A percentile compares a stretch with the other conserved stretches of the same genome.
Conservation (phyloP, 2,329 filamentous ascomycete species). For the Trichoderma harzianum region DNA sequence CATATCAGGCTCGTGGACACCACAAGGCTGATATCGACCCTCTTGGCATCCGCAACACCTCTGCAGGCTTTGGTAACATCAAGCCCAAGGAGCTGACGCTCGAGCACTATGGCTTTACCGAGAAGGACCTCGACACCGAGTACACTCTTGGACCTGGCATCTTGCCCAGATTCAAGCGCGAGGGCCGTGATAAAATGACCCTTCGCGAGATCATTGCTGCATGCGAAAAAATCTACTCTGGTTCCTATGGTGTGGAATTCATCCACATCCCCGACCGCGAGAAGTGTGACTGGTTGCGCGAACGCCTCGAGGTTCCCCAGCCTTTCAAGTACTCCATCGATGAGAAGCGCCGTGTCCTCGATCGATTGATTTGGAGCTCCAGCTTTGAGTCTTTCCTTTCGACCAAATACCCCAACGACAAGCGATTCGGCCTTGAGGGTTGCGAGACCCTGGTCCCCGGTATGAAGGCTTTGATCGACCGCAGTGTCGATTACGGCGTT, state of each 20-base stretch:
- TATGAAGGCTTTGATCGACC: conserved; percentile 98
- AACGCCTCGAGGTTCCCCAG: conserved; percentile 87
- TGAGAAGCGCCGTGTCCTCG: conserved; percentile 95
- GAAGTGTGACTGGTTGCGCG: conserved; percentile 97
- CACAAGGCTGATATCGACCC: conserved; percentile 98
- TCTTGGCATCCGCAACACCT: conserved; percentile 76
- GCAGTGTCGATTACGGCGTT: conserved; percentile 95
- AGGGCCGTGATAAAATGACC: conserved; percentile 90
- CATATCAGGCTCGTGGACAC: conserved; percentile 96
- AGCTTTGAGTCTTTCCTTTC: conserved; percentile 95
- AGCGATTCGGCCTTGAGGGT: conserved; percentile 97
- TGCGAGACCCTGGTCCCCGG: conserved; percentile 95
- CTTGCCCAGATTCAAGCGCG: conserved; percentile 85
- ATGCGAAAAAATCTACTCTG: conserved; percentile 95
- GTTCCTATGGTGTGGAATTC: conserved; percentile 96
- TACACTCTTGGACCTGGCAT: conserved; percentile 93
- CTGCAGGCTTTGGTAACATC: conserved; percentile 78
- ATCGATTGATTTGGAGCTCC: conserved; percentile 97
- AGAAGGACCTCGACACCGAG: conserved; percentile 89
- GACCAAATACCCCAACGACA: conserved; percentile 99
- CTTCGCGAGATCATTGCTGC: conserved; percentile 88
- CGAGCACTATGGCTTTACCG: conserved; percentile 91
- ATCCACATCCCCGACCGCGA: conserved; percentile 97
- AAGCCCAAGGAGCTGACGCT: conserved; percentile 90
- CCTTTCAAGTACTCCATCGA: conserved; percentile 98